Evolutionary conservation across 1,139 yeast species (phyloP).

Genomic region (Hanseniaspora uvarum): DNA sequence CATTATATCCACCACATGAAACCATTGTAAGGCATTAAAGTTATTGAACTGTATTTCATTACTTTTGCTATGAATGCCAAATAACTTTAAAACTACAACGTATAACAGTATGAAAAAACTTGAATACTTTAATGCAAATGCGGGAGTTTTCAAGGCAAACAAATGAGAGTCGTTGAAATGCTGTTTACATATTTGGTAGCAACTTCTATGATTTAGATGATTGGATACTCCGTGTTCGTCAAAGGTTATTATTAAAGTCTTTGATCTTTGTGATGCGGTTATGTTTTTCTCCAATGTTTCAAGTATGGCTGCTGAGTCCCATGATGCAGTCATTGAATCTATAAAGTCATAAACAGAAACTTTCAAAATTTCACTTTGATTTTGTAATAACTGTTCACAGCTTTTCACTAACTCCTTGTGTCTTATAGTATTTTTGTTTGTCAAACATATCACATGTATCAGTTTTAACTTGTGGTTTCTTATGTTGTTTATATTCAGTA

Average conservation of each 20-base stretch:
- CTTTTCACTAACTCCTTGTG: constrained; percentile 57
- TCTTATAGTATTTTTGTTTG: constrained; percentile 53
- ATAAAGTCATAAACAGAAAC: constrained; percentile 37
- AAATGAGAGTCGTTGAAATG: constrained; percentile 22
- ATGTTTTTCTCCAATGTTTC: constrained; percentile 34
- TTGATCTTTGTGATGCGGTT: constrained; percentile 22
- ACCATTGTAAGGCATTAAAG: constrained; percentile 45
- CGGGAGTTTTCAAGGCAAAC: constrained; percentile 40
- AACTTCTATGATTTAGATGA: constrained; percentile 75
- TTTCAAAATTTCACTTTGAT: constrained; percentile 40
- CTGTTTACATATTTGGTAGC: constrained; percentile 45
- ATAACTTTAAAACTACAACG: background rate
- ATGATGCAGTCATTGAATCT: constrained; percentile 63
- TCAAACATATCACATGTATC: constrained; percentile 57
- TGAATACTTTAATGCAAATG: constrained; percentile 44
- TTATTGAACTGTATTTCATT: constrained; percentile 23
- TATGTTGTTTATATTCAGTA: constrained; percentile 44
- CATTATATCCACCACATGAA: constrained; percentile 61
- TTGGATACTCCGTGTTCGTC: constrained; percentile 73
- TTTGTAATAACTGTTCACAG: constrained; percentile 49
- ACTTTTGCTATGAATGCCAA: constrained; percentile 25
- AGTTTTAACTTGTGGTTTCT: constrained; percentile 30
- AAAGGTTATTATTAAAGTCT: constrained; percentile 57
- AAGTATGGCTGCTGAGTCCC: constrained; percentile 40
- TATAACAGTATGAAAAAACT: constrained; percentile 37